phyloP scores from a whole-genome alignment of 768 basidiomycete species.

The Lyophyllum shimeji region DNA sequence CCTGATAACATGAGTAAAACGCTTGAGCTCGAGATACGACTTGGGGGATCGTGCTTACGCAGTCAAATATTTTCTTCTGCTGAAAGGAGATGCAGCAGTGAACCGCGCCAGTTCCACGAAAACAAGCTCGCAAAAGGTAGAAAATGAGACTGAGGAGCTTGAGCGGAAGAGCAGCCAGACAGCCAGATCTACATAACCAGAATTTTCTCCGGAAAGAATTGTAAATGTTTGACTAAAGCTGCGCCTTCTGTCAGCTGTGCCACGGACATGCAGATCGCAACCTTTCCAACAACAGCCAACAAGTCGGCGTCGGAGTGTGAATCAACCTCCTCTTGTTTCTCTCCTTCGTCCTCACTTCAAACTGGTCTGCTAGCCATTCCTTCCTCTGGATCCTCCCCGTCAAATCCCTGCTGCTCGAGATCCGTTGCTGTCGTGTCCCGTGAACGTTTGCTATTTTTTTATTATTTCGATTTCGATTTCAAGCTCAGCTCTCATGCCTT shows the following conservation, averaged over 20 bases:
- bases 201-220: slow-evolving; percentile 9
- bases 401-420: slow-evolving; percentile 18
- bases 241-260: slow-evolving; percentile 17
- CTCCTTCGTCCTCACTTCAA: slow-evolving; percentile 36
- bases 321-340: slow-evolving; percentile 36
- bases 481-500: slow-evolving; percentile 38
- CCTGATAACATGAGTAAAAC: background rate
- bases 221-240: slow-evolving; percentile 13
- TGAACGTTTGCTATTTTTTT: slow-evolving; percentile 31
- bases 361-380: slow-evolving; percentile 23
- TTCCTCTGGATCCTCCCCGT: slow-evolving; percentile 20
- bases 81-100: background rate
- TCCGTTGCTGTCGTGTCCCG: slow-evolving; percentile 18
- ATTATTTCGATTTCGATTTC: slow-evolving; percentile 26
- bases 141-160: slow-evolving; percentile 7
- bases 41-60: no score
- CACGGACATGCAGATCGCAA: slow-evolving; percentile 2
- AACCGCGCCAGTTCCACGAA: background rate
- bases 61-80: no score
- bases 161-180: slow-evolving; percentile 1
- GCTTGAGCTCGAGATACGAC: no score
- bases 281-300: background rate
- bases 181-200: background rate
- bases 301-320: slow-evolving; percentile 40
- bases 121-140: background rate